Evolutionary conservation across 441 rosid species (phyloP).

Genomic region (Geranium incanum): DNA sequence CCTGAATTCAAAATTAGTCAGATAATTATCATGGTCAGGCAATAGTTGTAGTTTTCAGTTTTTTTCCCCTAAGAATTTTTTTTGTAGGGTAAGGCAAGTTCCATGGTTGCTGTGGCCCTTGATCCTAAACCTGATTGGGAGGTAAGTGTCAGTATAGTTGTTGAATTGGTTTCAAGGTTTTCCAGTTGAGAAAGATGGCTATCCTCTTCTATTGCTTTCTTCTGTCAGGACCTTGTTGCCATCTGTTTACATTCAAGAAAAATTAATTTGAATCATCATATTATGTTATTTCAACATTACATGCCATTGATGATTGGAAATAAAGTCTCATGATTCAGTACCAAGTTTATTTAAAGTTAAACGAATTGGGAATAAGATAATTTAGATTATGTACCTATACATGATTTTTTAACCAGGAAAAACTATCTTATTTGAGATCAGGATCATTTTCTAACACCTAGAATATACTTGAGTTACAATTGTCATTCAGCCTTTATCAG

Average conservation of each 20-base stretch:
- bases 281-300: no score
- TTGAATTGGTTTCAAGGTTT: not conserved
- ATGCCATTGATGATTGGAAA: not conserved
- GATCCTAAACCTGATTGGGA: slow-evolving; percentile 74
- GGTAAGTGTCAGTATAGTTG: slow-evolving; percentile 33
- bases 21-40: not conserved
- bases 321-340: not conserved
- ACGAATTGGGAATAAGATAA: not conserved
- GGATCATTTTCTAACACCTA: not conserved
- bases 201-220: not conserved
- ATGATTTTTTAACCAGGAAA: not conserved
- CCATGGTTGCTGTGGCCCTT: slow-evolving; percentile 82
- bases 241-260: not conserved
- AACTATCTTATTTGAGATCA: not conserved
- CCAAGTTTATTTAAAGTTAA: not conserved
- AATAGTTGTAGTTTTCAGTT: not conserved
- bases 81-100: slow-evolving; percentile 83
- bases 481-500: not conserved
- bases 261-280: not conserved
- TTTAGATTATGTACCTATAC: not conserved
- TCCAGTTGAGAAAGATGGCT: not conserved
- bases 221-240: not conserved
- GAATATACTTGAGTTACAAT: not conserved
- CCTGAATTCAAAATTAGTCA: not conserved
- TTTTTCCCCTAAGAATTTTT: slow-evolving; percentile 5